These are phyloP conservation scores for Globisporangium canariense DNA, from an alignment of 352 stramenopile genomes.

Conservation along the genomic window DNA sequence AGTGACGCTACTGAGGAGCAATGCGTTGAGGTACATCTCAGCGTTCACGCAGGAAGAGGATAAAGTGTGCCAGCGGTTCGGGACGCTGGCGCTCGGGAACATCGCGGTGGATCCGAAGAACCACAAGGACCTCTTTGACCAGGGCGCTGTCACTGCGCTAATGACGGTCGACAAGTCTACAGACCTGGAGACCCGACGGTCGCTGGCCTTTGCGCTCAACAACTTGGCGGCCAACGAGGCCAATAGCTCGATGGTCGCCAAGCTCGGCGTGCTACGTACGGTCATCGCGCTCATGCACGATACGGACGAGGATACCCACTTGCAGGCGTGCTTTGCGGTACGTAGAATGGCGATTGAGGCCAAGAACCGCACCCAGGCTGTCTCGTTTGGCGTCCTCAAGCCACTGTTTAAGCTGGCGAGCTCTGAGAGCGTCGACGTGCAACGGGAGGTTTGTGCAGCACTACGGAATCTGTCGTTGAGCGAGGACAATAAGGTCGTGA, in stretches of 20 bases:
- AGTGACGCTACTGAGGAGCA: conserved; percentile 76
- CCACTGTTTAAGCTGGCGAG: conserved; percentile 85
- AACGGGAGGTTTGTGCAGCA: conserved; percentile 90
- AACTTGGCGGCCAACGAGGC: conserved; percentile 91
- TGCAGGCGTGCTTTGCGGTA: conserved; percentile 92
- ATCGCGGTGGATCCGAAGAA: conserved; percentile 85
- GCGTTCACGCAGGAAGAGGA: conserved; percentile 83
- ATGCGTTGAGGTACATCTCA: conserved; percentile 87
- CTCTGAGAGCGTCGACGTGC: conserved; percentile 89
- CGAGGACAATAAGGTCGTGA: conserved; percentile 92
- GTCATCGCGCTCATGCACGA: conserved; percentile 87
- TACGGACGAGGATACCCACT: conserved; percentile 89
- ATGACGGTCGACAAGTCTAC: conserved; percentile 81
- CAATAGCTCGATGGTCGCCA: conserved; percentile 86
- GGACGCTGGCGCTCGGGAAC: conserved; percentile 90
- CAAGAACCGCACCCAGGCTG: conserved; percentile 89
- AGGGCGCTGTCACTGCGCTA: conserved; percentile 86
- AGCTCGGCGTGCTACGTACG: conserved; percentile 81
- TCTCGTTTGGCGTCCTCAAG: conserved; percentile 90
- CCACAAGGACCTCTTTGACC: conserved; percentile 92
- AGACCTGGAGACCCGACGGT: conserved; percentile 90
- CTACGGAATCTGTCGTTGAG: conserved; percentile 91
- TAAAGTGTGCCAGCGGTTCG: conserved; percentile 84
- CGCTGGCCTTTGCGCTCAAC: conserved; percentile 93
- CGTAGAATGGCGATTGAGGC: conserved; percentile 90